Percentiles rank a stretch among this genome's conserved stretches.
Conservation (phyloP, 2,329 filamentous ascomycete genomes). For the Penicillium freii region DNA sequence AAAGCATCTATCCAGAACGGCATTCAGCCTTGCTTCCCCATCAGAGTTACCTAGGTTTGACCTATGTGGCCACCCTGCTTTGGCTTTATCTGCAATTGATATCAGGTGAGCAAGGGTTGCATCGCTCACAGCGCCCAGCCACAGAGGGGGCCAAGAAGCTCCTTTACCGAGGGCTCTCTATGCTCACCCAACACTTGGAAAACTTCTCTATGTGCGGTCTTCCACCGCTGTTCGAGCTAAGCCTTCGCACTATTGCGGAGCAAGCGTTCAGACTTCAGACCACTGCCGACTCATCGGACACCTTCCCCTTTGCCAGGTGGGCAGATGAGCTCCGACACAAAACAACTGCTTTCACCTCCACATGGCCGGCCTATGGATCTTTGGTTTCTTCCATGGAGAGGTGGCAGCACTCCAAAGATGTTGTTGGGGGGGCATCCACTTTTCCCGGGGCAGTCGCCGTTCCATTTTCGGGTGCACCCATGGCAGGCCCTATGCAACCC, state of each 20-base stretch:
- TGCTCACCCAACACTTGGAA: conserved; percentile 38
- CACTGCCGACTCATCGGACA: conserved; percentile 27
- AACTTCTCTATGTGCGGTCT: conserved; percentile 39
- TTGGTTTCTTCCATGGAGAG: conserved; percentile 31
- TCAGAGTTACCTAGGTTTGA: conserved; percentile 40
- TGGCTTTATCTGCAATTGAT: conserved; percentile 38
- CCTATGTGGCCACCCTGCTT: conserved; percentile 38
- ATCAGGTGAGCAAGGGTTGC: conserved; percentile 31
- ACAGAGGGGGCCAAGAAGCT: conserved; percentile 39
- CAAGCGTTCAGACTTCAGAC: conserved; percentile 33
- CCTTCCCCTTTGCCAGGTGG: conserved; percentile 38
- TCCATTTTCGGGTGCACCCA: conserved; percentile 2
- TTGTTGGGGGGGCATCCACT: conserved; percentile 8
- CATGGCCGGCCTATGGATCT: conserved; percentile 38
- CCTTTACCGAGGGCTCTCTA: conserved; percentile 35
- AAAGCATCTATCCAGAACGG: conserved; percentile 38
- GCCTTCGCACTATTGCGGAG: conserved; percentile 37
- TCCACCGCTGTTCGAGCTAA: conserved; percentile 40
- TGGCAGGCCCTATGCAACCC: conserved; percentile 10
- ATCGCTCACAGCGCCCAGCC: conserved; percentile 33
- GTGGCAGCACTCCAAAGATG: conserved; percentile 26
- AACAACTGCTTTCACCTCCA: conserved; percentile 24
- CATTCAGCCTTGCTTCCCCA: conserved; percentile 40
- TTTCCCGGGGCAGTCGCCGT: conserved; percentile 6
- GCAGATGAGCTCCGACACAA: conserved; percentile 34